Evolutionary conservation across 345 rosid genomes (phyloP).

Genomic region (Bretschneidera sinensis): DNA sequence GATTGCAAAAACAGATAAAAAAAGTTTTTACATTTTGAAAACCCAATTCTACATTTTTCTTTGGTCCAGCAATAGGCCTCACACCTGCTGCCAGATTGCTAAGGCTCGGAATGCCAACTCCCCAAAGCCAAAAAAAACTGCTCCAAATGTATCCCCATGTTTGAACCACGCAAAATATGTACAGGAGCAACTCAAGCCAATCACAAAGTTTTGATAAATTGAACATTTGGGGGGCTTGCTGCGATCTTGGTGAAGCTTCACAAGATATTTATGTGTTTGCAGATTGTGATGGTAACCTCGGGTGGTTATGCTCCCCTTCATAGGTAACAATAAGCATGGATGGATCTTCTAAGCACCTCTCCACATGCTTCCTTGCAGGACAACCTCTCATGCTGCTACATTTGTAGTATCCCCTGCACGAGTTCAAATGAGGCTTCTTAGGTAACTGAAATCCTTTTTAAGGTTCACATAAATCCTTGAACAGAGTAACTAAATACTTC

Average conservation of each 20-base stretch:
- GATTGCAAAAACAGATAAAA: constrained; percentile 21
- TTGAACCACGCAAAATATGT: constrained; percentile 47
- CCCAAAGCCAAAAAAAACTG: constrained; percentile 20
- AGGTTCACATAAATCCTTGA: not conserved
- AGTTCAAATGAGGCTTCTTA: not conserved
- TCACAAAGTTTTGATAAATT: constrained; percentile 2
- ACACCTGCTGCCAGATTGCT: constrained; percentile 12
- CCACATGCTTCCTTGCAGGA: constrained; percentile 99
- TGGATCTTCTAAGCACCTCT: constrained; percentile 89
- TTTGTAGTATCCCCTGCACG: constrained; percentile 89
- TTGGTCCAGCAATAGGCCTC: constrained; percentile 17
- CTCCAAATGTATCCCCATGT: constrained; percentile 30
- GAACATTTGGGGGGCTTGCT: constrained; percentile 20
- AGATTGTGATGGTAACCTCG: constrained; percentile 58
- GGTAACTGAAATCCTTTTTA: too few relatives aligned
- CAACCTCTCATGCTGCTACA: constrained; percentile 99
- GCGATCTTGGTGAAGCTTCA: constrained; percentile 5
- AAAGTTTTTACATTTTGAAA: constrained; percentile 34
- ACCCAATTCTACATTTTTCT: constrained; percentile 26
- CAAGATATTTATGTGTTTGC: constrained; percentile 39
- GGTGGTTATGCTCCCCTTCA: constrained; percentile 95
- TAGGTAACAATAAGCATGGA: constrained; percentile 90
- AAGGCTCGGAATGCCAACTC: constrained; percentile 21
- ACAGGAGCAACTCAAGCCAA: constrained; percentile 46
- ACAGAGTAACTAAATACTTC: not conserved